Base-by-base conservation (phyloP, 495 filamentous ascomycete genomes). In the Xylaria intraflava region DNA sequence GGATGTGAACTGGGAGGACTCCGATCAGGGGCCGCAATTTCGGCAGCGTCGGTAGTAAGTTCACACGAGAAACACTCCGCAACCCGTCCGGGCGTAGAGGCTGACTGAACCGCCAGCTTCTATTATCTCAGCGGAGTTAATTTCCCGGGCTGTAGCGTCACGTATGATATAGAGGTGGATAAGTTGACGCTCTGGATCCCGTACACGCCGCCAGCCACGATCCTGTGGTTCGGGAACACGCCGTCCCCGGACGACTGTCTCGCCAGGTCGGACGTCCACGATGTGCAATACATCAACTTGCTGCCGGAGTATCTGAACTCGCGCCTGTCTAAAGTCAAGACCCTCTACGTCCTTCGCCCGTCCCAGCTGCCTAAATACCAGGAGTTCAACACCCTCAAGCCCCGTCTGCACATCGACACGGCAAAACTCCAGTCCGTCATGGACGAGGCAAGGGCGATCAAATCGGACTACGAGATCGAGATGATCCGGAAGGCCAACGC, bases 401-500 rank as follows among this genome's bases (percentile, higher is more conserved):
- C 62, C 2, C 39, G 72, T 12, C 63, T 67, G 5, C 57, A 51
- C 33, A 69, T 79, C 33, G 73, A 79, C 60, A 69, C 65, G 31
- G 60, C 54, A 23, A 61, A 60, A 29, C 79, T 90, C 22, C 68
- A 76, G 47, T 78, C 78, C 0, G 87, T 87, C 30, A 90, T 90
- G 70, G 77, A 90, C 67, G 72, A 76, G 29, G 82, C 82, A 3
- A 81, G 90, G 7, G 82, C 85, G 0, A 79, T 89, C 72, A 97
- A 96, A 67, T 82, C 84, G 40, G 74, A 80, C 22, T 85, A 92
- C 62, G 92, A 97, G 62, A 81, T 96, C 51, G 76, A 75, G 1
- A 74, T 90, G 66, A 87, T 95, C 56, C 81, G 83, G 14, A 77
- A 83, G 22, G 92, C 92, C 11, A 95, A 91, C 60, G 75, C 73